Percentiles rank a stretch among this genome's conserved stretches.
Conservation (phyloP, 306 rosid species). For the Castanopsis chinensis region DNA sequence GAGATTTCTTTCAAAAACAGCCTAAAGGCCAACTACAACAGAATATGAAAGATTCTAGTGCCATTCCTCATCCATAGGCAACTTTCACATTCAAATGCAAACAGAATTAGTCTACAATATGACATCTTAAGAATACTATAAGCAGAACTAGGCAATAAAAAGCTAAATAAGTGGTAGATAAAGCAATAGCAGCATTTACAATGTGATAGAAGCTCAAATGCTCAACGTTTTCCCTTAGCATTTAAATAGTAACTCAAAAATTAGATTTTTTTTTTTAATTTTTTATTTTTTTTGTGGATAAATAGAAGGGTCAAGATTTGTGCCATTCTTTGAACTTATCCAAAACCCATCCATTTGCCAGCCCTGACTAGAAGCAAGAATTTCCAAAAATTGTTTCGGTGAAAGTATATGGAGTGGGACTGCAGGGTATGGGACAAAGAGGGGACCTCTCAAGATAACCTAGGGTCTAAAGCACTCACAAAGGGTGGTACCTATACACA, state of each 20-base stretch:
- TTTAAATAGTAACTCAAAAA: background rate
- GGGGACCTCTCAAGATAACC: too few relatives aligned
- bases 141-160: background rate
- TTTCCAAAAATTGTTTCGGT: background rate
- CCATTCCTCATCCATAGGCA: background rate
- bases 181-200: background rate
- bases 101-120: background rate
- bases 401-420: background rate
- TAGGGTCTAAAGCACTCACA: background rate
- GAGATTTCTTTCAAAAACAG: background rate
- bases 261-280: too few relatives aligned
- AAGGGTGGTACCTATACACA: background rate
- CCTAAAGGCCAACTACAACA: background rate
- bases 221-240: background rate
- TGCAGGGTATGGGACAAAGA: background rate
- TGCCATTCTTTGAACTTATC: background rate
- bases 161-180: background rate
- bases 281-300: too few relatives aligned
- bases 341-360: background rate
- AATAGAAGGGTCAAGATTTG: background rate
- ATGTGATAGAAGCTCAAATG: background rate
- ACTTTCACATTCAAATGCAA: background rate
- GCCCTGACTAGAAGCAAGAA: background rate
- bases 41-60: background rate
- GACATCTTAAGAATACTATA: too few relatives aligned